phyloP scores from a whole-genome alignment of 768 basidiomycete species.

The Pleurotus giganteus region DNA sequence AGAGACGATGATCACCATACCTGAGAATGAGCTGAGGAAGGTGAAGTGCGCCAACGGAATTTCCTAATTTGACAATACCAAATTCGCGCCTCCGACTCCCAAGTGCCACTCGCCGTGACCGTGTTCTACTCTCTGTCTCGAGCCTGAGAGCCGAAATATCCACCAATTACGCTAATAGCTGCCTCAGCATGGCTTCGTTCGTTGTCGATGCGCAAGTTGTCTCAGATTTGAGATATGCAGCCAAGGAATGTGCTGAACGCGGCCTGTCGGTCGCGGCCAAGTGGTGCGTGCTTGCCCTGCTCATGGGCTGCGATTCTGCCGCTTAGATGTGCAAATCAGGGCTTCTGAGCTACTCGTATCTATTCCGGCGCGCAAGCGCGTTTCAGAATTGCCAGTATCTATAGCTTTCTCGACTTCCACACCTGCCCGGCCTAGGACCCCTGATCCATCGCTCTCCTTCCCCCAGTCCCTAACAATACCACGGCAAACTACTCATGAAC shows the following conservation, averaged over 20 bases:
- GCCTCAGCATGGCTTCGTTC: neutral
- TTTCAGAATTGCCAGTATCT: slow-evolving; percentile 17
- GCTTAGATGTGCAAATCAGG: slow-evolving; percentile 38
- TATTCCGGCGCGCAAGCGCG: slow-evolving; percentile 48
- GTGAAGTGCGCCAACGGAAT: neutral
- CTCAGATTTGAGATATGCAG: slow-evolving; percentile 56
- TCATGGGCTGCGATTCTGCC: slow-evolving; percentile 13
- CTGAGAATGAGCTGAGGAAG: neutral
- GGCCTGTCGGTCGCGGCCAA: slow-evolving; percentile 71
- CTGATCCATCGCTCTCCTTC: slow-evolving; percentile 37
- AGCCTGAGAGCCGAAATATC: no score
- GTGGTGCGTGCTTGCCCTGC: slow-evolving; percentile 49
- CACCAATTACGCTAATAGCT: no score
- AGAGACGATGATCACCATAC: no score
- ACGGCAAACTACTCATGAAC: slow-evolving; percentile 26
- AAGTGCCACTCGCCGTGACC: neutral
- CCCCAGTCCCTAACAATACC: slow-evolving; percentile 32
- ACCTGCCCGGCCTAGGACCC: slow-evolving; percentile 47
- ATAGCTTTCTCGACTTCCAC: slow-evolving; percentile 56
- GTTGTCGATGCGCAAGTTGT: slow-evolving; percentile 49
- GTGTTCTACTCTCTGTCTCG: neutral
- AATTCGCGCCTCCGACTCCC: neutral
- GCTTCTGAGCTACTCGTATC: slow-evolving; percentile 73
- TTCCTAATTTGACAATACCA: no score
- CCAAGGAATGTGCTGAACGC: slow-evolving; percentile 72